These are phyloP conservation scores for Wallacemonas collosoma DNA, from an alignment of 208 protist genomes.

Conservation along the genomic window DNA sequence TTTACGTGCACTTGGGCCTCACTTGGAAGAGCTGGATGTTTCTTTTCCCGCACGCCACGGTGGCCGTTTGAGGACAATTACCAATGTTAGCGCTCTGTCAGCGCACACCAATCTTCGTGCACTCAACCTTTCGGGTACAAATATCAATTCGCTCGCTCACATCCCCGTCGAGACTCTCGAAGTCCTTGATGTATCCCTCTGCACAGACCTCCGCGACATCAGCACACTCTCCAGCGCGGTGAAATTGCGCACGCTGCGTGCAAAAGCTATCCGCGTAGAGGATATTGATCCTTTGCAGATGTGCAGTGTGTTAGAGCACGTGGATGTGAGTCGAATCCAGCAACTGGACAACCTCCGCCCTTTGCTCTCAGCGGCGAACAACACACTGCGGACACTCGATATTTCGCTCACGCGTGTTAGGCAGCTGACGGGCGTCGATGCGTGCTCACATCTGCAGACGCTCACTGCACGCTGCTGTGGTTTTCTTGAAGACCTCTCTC, in stretches of 20 bases:
- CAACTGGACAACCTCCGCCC: not conserved
- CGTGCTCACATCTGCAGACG: not conserved
- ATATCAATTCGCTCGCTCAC: not conserved
- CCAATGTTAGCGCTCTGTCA: not conserved
- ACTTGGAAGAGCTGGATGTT: not conserved
- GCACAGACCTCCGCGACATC: not conserved
- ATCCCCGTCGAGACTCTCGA: not conserved
- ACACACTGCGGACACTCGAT: not conserved
- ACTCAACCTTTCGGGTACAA: not conserved
- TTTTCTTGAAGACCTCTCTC: not conserved
- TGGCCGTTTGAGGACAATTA: not conserved
- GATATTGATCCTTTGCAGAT: not conserved
- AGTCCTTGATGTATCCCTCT: not conserved
- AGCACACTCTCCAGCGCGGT: not conserved
- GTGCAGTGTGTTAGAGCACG: not conserved
- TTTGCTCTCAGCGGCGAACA: not conserved
- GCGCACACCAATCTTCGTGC: not conserved
- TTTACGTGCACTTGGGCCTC: not conserved
- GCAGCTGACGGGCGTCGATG: not conserved
- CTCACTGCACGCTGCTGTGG: not conserved
- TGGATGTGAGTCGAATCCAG: slow-evolving; percentile 2
- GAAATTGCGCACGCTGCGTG: not conserved
- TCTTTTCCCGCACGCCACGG: slow-evolving; percentile 5
- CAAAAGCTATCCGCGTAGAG: not conserved
- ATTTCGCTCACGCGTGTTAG: slow-evolving; percentile 1